phyloP scores from a whole-genome alignment of 306 rosid species.

The Fragaria nilgerrensis region DNA sequence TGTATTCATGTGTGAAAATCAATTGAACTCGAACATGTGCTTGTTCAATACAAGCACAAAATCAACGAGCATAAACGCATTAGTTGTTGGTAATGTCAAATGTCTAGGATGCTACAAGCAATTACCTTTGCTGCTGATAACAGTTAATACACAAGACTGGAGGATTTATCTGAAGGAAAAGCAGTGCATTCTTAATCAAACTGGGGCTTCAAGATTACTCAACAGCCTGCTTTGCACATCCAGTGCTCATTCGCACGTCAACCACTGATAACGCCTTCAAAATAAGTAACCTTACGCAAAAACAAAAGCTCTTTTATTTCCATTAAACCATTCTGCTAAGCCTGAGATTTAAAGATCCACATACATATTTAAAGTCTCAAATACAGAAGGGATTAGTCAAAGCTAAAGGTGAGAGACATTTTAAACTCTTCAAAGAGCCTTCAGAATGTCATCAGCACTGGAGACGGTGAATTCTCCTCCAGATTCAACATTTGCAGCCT shows the following conservation, averaged over 20 bases:
- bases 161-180: too few relatives aligned
- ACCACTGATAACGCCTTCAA: not conserved
- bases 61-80: not conserved
- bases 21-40: not conserved
- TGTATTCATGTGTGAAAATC: not conserved
- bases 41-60: not conserved
- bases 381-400: not conserved
- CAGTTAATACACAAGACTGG: too few relatives aligned
- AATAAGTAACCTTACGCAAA: not conserved
- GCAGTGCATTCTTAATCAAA: not conserved
- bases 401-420: not conserved
- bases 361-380: not conserved
- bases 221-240: not conserved
- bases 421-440: conserved; percentile 55
- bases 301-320: conserved; percentile 14
- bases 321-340: not conserved
- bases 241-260: not conserved
- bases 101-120: too few relatives aligned
- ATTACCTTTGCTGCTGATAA: too few relatives aligned
- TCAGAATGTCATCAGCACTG: conserved; percentile 85
- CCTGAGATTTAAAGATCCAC: not conserved
- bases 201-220: not conserved
- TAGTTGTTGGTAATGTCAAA: too few relatives aligned
- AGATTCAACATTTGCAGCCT: conserved; percentile 72
- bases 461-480: conserved; percentile 87